A percentile compares a stretch with the other conserved stretches of the same genome.
These are phyloP conservation scores for Ampelomyces quisqualis DNA, from an alignment of 2,329 filamentous ascomycete genomes.

Conservation along the genomic window DNA sequence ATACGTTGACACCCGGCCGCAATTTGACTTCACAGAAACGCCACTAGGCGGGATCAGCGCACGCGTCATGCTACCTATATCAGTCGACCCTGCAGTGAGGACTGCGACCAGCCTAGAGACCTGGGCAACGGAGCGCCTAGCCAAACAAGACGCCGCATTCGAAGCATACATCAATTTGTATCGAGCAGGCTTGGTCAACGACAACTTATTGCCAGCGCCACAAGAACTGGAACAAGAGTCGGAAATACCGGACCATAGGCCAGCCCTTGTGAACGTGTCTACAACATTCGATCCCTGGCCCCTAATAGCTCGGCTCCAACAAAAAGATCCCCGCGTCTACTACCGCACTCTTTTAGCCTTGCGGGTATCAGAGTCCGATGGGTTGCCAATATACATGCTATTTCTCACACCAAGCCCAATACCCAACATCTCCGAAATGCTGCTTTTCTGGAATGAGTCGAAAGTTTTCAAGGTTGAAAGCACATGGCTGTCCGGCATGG, in stretches of 20 bases:
- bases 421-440: constrained; percentile 20
- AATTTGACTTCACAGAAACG: constrained; percentile 61
- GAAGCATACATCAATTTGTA: constrained; percentile 74
- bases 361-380: constrained; percentile 8
- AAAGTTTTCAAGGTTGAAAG: constrained; percentile 21
- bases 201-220: constrained; percentile 70
- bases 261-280: constrained; percentile 28
- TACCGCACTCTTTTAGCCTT: constrained; percentile 23
- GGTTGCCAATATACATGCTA: constrained; percentile 18
- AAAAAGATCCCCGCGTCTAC: constrained; percentile 17
- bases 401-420: constrained; percentile 25
- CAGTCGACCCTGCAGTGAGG: constrained; percentile 64
- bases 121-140: constrained; percentile 74
- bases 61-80: constrained; percentile 69
- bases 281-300: constrained; percentile 37
- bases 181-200: constrained; percentile 69
- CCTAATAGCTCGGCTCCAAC: constrained; percentile 14
- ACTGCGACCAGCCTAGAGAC: constrained; percentile 50
- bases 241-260: constrained; percentile 25
- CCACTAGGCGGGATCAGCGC: constrained; percentile 48
- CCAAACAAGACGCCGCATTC: constrained; percentile 79
- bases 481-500: constrained; percentile 11
- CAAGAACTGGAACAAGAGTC: constrained; percentile 26
- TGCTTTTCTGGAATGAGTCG: constrained; percentile 37
- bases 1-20: constrained; percentile 66